Evolutionary conservation across 2,329 filamentous ascomycete genomes (phyloP).

Genomic region (Periconia sp.): DNA sequence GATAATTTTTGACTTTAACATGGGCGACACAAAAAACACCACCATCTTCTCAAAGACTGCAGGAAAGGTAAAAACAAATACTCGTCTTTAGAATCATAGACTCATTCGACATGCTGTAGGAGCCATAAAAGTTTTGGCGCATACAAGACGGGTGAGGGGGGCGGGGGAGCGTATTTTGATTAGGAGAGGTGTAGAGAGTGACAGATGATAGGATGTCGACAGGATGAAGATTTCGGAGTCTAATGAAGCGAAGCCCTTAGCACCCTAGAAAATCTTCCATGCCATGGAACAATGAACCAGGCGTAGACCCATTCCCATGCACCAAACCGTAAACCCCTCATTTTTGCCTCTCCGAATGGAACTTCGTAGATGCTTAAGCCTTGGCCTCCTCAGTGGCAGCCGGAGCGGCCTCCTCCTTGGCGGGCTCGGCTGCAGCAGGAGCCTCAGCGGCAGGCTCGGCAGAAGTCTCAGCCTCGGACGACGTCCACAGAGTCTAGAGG

Average conservation of each 20-base stretch:
- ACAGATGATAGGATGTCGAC: slow-evolving; percentile 28
- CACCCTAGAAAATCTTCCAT: slow-evolving; percentile 40
- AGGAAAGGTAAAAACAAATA: slow-evolving; percentile 6
- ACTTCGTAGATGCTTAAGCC: slow-evolving; percentile 45
- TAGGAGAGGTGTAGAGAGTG: slow-evolving; percentile 1
- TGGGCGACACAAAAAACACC: slow-evolving; percentile 9
- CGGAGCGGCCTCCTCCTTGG: slow-evolving; percentile 47
- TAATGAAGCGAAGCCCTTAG: slow-evolving; percentile 43
- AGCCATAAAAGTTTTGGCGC: too few relatives aligned
- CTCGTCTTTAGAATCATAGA: slow-evolving; percentile 19
- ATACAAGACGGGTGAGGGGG: slow-evolving; percentile 9
- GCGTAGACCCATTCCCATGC: slow-evolving; percentile 31
- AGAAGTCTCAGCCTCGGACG: slow-evolving; percentile 90
- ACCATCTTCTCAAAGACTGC: slow-evolving; percentile 6
- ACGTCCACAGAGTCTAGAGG: slow-evolving; percentile 93
- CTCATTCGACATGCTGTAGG: slow-evolving; percentile 28
- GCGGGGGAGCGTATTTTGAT: slow-evolving; percentile 2
- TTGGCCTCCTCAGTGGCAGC: slow-evolving; percentile 70
- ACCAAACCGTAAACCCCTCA: slow-evolving; percentile 39
- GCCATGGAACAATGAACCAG: slow-evolving; percentile 36
- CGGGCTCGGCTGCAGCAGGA: slow-evolving; percentile 60
- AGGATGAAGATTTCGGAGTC: slow-evolving; percentile 46
- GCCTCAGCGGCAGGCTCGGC: slow-evolving; percentile 62
- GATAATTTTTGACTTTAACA: slow-evolving; percentile 21
- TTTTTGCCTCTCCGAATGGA: slow-evolving; percentile 39